These are phyloP conservation scores for Mycosphaerella arachidis DNA, from an alignment of 2,329 filamentous ascomycete species.

Conservation along the genomic window DNA sequence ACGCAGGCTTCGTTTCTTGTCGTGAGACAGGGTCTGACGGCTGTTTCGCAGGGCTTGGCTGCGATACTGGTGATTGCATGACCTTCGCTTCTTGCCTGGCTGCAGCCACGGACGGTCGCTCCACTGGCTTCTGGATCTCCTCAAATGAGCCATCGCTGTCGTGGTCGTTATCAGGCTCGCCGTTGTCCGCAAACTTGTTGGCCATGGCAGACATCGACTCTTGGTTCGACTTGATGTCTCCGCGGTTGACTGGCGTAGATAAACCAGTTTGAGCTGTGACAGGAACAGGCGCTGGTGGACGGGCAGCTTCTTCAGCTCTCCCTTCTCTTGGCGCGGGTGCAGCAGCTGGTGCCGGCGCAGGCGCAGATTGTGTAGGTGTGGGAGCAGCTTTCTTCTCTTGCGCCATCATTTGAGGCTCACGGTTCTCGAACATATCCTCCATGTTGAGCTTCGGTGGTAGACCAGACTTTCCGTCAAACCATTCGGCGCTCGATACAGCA, in stretches of 20 bases:
- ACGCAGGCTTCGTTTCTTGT: slow-evolving; percentile 17
- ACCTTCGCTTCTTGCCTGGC: slow-evolving; percentile 32
- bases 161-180: slow-evolving; percentile 55
- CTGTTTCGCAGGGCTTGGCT: slow-evolving; percentile 3
- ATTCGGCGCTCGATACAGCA: slow-evolving; percentile 74
- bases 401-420: slow-evolving; percentile 70
- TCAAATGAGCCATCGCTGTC: slow-evolving; percentile 77
- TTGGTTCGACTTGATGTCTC: slow-evolving; percentile 62
- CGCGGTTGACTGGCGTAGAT: not conserved
- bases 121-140: slow-evolving; percentile 70
- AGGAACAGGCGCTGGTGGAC: slow-evolving; percentile 45
- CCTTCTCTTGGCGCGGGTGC: slow-evolving; percentile 39
- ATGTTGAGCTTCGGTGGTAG: slow-evolving; percentile 89
- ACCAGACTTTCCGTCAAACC: slow-evolving; percentile 74
- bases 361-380: slow-evolving; percentile 25
- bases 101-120: slow-evolving; percentile 48
- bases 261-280: slow-evolving; percentile 24
- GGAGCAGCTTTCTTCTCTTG: slow-evolving; percentile 59
- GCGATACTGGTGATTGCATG: slow-evolving; percentile 7
- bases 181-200: slow-evolving; percentile 75
- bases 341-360: slow-evolving; percentile 34
- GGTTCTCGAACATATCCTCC: slow-evolving; percentile 84
- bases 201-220: slow-evolving; percentile 80
- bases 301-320: slow-evolving; percentile 39
- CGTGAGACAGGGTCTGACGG: slow-evolving; percentile 15